A percentile compares a stretch with the other conserved stretches of the same genome.
phyloP scores from a whole-genome alignment of 1,284 basidiomycete genomes.

The Ganoderma lingzhi region DNA sequence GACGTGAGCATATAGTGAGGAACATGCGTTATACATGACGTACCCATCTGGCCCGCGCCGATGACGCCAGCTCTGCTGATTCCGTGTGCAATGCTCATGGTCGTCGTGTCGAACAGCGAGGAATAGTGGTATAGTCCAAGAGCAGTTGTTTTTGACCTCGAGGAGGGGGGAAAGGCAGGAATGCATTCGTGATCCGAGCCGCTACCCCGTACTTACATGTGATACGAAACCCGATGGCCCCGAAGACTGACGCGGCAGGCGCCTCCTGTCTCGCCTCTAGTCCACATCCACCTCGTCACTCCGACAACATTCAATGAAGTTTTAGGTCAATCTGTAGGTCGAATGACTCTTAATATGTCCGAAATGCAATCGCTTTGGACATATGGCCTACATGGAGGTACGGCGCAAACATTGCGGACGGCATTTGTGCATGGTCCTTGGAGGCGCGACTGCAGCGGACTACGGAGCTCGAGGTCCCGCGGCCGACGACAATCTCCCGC shows the following conservation, averaged over 20 bases:
- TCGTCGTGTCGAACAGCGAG: not conserved
- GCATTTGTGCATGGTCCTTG: not conserved
- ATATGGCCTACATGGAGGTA: not conserved
- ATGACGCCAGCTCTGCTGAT: conserved; percentile 75
- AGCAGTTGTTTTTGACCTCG: not conserved
- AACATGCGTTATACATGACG: conserved; percentile 18
- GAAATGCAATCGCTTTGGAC: not conserved
- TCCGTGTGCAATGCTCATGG: conserved; percentile 69
- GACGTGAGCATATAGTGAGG: not conserved
- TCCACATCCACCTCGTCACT: not conserved
- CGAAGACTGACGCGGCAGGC: not conserved
- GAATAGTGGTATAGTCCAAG: not conserved
- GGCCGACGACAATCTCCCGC: not conserved
- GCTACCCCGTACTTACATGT: not conserved
- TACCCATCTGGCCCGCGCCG: conserved; percentile 88
- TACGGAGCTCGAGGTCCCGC: not conserved
- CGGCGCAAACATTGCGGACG: not conserved
- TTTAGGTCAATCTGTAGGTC: too few relatives aligned
- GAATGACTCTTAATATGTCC: not conserved
- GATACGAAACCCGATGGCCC: not conserved
- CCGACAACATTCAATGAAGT: too few relatives aligned
- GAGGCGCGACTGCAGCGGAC: not conserved
- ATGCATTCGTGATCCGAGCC: not conserved
- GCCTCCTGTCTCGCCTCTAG: not conserved
- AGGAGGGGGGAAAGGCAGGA: not conserved